Evolutionary conservation across 164 flowering plant species (phyloP).

Genomic region (Pachysandra terminalis): DNA sequence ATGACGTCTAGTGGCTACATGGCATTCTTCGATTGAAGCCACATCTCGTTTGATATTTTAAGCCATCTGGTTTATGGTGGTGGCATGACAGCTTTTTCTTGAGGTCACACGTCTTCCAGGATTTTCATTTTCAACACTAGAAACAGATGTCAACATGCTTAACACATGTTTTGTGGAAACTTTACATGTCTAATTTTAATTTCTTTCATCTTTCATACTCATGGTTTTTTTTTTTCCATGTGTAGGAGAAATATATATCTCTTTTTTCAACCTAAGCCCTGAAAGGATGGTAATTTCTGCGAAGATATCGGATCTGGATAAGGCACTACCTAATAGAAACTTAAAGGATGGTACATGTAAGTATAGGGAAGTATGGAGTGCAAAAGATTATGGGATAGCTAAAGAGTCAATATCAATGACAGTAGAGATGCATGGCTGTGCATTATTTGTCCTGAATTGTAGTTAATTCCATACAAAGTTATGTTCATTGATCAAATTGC

Average conservation of each 20-base stretch:
- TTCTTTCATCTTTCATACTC: not conserved
- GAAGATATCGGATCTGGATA: constrained; percentile 41
- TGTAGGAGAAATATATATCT: constrained; percentile 66
- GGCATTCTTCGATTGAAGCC: too few relatives aligned
- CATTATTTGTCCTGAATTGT: constrained; percentile 48
- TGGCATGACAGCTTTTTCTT: too few relatives aligned
- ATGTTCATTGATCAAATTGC: too few relatives aligned
- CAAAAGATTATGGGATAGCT: constrained; percentile 29
- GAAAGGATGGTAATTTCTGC: constrained; percentile 39
- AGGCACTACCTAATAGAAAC: constrained; percentile 36
- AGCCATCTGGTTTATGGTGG: too few relatives aligned
- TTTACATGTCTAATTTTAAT: not conserved
- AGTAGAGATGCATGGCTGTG: constrained; percentile 51
- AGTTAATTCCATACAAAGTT: not conserved
- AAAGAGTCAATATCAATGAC: constrained; percentile 28
- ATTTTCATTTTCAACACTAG: too few relatives aligned
- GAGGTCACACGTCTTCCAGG: too few relatives aligned
- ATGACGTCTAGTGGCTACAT: too few relatives aligned
- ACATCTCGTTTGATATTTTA: too few relatives aligned
- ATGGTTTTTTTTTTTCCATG: constrained; percentile 4
- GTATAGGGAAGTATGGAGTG: constrained; percentile 67
- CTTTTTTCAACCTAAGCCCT: constrained; percentile 66
- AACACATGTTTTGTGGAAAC: too few relatives aligned
- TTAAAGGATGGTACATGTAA: constrained; percentile 32
- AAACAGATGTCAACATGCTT: not conserved